phyloP scores from a whole-genome alignment of 2,329 filamentous ascomycete genomes.

The Colletotrichum chlorophyti region DNA sequence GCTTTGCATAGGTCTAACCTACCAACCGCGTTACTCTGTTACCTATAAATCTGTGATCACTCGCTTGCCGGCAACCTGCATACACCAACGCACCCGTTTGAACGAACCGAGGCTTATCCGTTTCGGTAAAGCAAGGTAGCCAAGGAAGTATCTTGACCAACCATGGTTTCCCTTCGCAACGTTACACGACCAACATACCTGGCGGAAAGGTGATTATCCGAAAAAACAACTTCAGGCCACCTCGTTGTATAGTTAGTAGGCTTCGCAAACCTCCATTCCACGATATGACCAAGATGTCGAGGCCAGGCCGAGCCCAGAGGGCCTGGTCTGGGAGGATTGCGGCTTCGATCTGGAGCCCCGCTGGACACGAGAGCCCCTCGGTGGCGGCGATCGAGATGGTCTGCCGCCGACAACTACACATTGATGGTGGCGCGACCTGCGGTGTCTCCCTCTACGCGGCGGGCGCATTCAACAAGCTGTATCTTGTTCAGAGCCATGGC shows the following conservation, averaged over 20 bases:
- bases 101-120: not conserved
- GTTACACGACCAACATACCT: not conserved
- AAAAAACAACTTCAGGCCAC: not conserved
- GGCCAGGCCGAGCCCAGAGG: not conserved
- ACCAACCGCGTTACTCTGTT: too few species aligned
- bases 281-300: not conserved
- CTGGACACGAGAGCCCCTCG: constrained; percentile 29
- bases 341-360: constrained; percentile 9
- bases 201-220: too few species aligned
- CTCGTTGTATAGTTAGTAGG: not conserved
- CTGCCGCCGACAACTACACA: constrained; percentile 23
- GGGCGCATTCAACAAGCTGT: constrained; percentile 34
- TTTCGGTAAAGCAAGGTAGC: not conserved
- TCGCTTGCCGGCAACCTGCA: too few species aligned
- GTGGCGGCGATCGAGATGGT: constrained; percentile 26
- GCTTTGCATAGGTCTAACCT: too few species aligned
- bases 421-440: constrained; percentile 21
- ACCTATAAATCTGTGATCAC: too few species aligned
- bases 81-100: not conserved
- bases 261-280: not conserved
- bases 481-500: constrained; percentile 22
- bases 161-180: not conserved
- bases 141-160: not conserved
- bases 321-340: constrained; percentile 27
- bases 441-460: constrained; percentile 18